phyloP scores from a whole-genome alignment of 805 yeast genomes.

The Yamadazyma phyllophila region DNA sequence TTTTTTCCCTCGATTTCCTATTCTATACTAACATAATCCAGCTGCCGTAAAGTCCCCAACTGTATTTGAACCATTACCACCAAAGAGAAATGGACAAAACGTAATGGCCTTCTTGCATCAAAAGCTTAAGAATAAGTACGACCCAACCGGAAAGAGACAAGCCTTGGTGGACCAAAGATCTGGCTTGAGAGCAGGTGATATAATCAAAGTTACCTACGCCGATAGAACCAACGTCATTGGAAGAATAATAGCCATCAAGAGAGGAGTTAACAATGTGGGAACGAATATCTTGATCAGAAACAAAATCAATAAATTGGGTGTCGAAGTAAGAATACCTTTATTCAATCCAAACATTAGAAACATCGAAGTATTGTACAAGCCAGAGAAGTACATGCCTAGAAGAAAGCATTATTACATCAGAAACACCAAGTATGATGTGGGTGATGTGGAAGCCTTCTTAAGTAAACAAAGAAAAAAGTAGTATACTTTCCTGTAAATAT shows the following conservation, averaged over 20 bases:
- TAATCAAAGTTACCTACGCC: conserved; percentile 69
- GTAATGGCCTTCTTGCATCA: conserved; percentile 46
- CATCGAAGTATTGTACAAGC: conserved; percentile 76
- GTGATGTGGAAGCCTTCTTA: conserved; percentile 53
- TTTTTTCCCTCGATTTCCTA: not conserved
- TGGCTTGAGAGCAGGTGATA: conserved; percentile 76
- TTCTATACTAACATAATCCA: conserved; percentile 1
- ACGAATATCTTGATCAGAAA: conserved; percentile 81
- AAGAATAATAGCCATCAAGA: conserved; percentile 71
- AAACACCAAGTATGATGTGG: conserved; percentile 71
- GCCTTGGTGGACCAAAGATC: conserved; percentile 26
- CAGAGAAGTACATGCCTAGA: conserved; percentile 67
- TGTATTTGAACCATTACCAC: conserved; percentile 53
- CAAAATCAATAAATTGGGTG: conserved; percentile 78
- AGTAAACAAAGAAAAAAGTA: conserved; percentile 19
- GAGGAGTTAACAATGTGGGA: conserved; percentile 58
- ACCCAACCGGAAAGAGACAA: conserved; percentile 57
- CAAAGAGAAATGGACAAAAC: conserved; percentile 45
- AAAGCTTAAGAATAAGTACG: conserved; percentile 58
- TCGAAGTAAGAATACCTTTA: conserved; percentile 77
- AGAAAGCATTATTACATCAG: conserved; percentile 90
- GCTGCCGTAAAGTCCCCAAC: conserved; percentile 17
- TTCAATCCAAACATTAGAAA: conserved; percentile 76
- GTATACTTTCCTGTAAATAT: conserved; percentile 3
- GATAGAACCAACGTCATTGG: conserved; percentile 73